Evolutionary conservation across 768 basidiomycete species (phyloP), one percentile per base, ranked within the genome.

Genomic region (Termitomyces sp.): DNA sequence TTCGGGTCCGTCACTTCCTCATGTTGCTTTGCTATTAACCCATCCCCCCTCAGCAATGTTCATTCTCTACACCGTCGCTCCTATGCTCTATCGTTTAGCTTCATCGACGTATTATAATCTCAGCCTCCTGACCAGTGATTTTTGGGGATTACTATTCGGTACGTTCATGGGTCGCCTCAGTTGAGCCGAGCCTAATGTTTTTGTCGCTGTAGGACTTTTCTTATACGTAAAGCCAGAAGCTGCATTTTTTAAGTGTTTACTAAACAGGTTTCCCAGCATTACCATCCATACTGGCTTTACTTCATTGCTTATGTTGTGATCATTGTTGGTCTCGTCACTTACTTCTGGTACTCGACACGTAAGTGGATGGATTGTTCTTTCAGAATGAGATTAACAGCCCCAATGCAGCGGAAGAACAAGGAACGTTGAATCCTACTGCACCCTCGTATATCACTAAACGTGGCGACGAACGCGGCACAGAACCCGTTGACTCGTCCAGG

Each of bases 281-380:
- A 83, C 74, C 70, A 74, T 45, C 92, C 92, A 3, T 94, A 83
- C 76, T 94, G 92, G 91, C 79, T 94, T 16, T 94, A 94, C 77
- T 94, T 94, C 72, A 74, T 86, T 59, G 80, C 92, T 0, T 94
- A 88, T 65, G 78, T 71, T 1, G 76, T 93, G 14, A 84, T 92
- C 59, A 68, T 94, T 45, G 35, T 74, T 13, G 92, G 92, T 3
- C 79, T 94, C 5, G 74, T 94, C 65, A 80, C 86, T 38, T 94
- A 94, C 72, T 94, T 94, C 76, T 94, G 92, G 91, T 75, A 81
- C 68, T 82, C 87, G 7, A 86, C 86, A 36, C 92, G 91, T 92
- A 74, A 65, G 91, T 58, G 20, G 18, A 79, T 50, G 35, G 38
- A 28, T 60, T 52, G 36, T 38, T 35, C 10, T 20, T 5, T 53